Evolutionary conservation across 2,329 filamentous ascomycete genomes (phyloP), one percentile per base, ranked within the genome.

Genomic region (Emydomyces testavorans): DNA sequence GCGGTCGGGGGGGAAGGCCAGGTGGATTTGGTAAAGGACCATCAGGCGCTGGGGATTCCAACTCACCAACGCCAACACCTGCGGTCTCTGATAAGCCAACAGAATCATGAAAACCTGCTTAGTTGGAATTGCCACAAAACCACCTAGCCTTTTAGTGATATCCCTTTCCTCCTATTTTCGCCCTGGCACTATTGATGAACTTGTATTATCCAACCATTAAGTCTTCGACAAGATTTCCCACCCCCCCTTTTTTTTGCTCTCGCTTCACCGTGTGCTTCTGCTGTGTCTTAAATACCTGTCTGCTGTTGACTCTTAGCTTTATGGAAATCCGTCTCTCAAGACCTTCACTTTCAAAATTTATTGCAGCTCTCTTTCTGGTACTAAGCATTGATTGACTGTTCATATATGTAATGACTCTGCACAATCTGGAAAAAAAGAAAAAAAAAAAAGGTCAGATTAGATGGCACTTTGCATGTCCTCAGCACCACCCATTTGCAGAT

Each of bases 1-100:
- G 77, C 15, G 69, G 73, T 11, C 70, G 73, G 38, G 72, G 77
- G 29, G 76, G 80, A 39, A 77, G 79, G 40, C 71, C 72, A 51
- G 73, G 79, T 47, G 72, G 79, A 31, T 52, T 46, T 28, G 41
- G 39, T 36, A 53, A 53, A 40, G 51, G 51, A 38, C 29, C 40
- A 8, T 39, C 48, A 8, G 48, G 34, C 11, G 28, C 23, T 11
- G 44, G 41, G 3, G 50, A 49, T 16, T 49, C 50, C 11, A 49
- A 29, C 46, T 47, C 50, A 28, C 47, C 50, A 15, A 46, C 47
- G 16, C 28, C 50, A 23, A 35, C 36, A 4, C 23, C 41, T 18
- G 20, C 24, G 7, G 46, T 24, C 6, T 47, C 43, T 18, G 50
- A 52, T 31, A 52, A 50, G 38, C 34, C 47, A 21, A 35, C 43